These are phyloP conservation scores for Aspergillus pseudoterreus DNA, from an alignment of 2,329 filamentous ascomycete species.

Conservation along the genomic window DNA sequence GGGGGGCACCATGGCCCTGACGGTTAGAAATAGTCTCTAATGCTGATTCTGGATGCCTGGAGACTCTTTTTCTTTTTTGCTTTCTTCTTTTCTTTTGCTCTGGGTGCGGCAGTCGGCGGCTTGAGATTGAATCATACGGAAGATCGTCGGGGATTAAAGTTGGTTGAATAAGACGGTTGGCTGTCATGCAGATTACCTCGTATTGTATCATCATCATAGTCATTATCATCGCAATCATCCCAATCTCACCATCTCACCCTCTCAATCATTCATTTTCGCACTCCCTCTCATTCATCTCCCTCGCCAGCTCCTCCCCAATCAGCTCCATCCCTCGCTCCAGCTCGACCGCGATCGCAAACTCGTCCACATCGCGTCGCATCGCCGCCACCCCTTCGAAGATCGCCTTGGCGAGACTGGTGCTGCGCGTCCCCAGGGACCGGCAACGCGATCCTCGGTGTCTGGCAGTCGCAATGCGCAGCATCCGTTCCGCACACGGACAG, in stretches of 20 bases:
- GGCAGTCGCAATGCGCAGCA: slow-evolving; percentile 28
- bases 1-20: slow-evolving; percentile 29
- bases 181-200: neutral
- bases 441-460: slow-evolving; percentile 9
- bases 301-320: slow-evolving; percentile 26
- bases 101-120: neutral
- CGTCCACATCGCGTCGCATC: slow-evolving; percentile 18
- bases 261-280: neutral
- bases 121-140: too few relatives aligned
- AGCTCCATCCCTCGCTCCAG: slow-evolving; percentile 22
- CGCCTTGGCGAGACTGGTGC: slow-evolving; percentile 25
- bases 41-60: neutral
- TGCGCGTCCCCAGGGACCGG: slow-evolving; percentile 14
- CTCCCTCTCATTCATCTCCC: neutral
- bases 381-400: slow-evolving; percentile 28
- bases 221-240: neutral
- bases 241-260: neutral
- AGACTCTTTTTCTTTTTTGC: neutral
- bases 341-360: slow-evolving; percentile 19
- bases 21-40: neutral
- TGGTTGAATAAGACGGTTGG: neutral
- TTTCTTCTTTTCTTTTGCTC: neutral
- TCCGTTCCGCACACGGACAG: slow-evolving; percentile 36
- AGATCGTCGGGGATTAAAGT: too few relatives aligned
- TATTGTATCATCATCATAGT: neutral